Evolutionary conservation across 2,329 filamentous ascomycete species (phyloP).

Genomic region (Pseudopyricularia javanii): DNA sequence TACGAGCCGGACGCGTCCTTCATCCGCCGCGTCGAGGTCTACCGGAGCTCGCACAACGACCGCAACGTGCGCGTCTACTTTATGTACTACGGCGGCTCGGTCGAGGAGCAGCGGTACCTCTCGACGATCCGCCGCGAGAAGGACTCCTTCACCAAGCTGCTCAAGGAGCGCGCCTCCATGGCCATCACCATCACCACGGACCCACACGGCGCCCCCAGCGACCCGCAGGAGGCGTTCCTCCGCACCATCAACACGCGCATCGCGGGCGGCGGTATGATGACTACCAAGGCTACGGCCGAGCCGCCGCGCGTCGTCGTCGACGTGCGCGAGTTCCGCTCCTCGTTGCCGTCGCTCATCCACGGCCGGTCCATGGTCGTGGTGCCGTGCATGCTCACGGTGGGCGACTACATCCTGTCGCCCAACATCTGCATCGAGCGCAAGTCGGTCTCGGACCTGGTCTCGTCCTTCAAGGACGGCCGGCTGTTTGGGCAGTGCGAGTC

Average conservation of each 20-base stretch:
- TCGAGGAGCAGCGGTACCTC: conserved; percentile 90
- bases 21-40: conserved; percentile 88
- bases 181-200: conserved; percentile 73
- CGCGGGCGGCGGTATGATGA: conserved; percentile 76
- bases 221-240: conserved; percentile 83
- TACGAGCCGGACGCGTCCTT: conserved; percentile 94
- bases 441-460: conserved; percentile 80
- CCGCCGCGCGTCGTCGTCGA: conserved; percentile 90
- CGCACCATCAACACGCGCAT: conserved; percentile 95
- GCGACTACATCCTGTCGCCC: conserved; percentile 88
- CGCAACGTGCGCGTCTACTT: conserved; percentile 89
- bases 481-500: conserved; percentile 86
- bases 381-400: conserved; percentile 91
- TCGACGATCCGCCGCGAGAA: conserved; percentile 88
- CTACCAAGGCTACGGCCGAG: conserved; percentile 75
- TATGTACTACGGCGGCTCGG: conserved; percentile 87
- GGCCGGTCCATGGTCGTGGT: conserved; percentile 79
- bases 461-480: conserved; percentile 81
- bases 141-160: conserved; percentile 87
- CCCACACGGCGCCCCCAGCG: conserved; percentile 48
- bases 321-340: conserved; percentile 90
- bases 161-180: conserved; percentile 91
- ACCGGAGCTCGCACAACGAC: conserved; percentile 85
- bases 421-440: conserved; percentile 91
- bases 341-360: conserved; percentile 80